phyloP scores from a whole-genome alignment of 2,329 filamentous ascomycete species.

The Ascochyta viciae-villosae region DNA sequence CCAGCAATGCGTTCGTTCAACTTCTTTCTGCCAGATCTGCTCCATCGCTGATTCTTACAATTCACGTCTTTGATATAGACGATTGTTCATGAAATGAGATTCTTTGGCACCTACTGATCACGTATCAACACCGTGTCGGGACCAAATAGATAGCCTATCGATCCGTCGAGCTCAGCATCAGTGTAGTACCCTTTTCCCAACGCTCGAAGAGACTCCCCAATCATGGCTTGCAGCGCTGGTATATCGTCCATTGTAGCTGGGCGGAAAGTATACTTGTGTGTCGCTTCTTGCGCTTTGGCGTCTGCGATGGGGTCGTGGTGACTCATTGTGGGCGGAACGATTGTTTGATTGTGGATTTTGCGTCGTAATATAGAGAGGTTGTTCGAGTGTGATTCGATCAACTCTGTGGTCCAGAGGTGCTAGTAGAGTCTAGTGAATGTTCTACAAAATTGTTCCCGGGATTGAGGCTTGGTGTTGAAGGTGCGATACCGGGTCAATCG shows the following conservation, averaged over 20 bases:
- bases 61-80: neutral
- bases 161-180: slow-evolving; percentile 44
- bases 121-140: slow-evolving; percentile 44
- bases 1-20: neutral
- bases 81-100: neutral
- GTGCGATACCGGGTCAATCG: slow-evolving; percentile 14
- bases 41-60: neutral
- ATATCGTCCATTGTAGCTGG: slow-evolving; percentile 39
- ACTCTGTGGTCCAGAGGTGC: no score
- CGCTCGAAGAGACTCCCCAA: slow-evolving; percentile 36
- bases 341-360: no score
- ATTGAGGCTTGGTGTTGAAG: slow-evolving; percentile 2
- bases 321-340: neutral
- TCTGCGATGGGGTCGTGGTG: slow-evolving; percentile 35
- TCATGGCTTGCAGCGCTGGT: slow-evolving; percentile 39
- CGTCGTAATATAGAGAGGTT: no score
- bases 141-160: slow-evolving; percentile 47
- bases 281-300: slow-evolving; percentile 45
- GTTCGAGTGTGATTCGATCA: no score
- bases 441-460: no score
- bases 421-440: no score
- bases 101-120: slow-evolving; percentile 27
- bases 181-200: slow-evolving; percentile 40
- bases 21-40: neutral
- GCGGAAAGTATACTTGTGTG: slow-evolving; percentile 39